Evolutionary conservation across 2,329 filamentous ascomycete species (phyloP).

Genomic region (Neocatenulostroma microsporum): DNA sequence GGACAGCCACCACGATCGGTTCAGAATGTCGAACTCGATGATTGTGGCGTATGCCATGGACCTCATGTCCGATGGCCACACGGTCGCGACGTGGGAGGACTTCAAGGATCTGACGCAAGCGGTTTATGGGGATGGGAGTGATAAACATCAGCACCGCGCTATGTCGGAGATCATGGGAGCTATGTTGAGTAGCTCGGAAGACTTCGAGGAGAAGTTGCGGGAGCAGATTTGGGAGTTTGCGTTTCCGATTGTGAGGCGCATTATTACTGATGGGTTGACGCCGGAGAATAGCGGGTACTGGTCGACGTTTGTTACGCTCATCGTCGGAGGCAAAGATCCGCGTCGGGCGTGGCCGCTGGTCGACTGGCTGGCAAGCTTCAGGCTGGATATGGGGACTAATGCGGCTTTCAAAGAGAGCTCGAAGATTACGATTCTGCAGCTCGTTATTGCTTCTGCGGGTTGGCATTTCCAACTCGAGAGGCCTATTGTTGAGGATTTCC

Average conservation of each 20-base stretch:
- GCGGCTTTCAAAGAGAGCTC: constrained; percentile 98
- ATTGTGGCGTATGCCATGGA: constrained; percentile 86
- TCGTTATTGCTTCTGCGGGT: constrained; percentile 75
- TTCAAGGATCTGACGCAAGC: constrained; percentile 70
- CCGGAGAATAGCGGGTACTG: constrained; percentile 93
- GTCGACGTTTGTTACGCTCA: constrained; percentile 85
- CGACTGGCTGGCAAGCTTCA: constrained; percentile 73
- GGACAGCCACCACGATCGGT: constrained; percentile 71
- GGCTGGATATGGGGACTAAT: constrained; percentile 88
- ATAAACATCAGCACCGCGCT: constrained; percentile 95
- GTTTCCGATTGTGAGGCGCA: constrained; percentile 75
- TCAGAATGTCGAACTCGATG: constrained; percentile 80
- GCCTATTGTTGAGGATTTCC: constrained; percentile 81
- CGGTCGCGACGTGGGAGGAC: constrained; percentile 73
- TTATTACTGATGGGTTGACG: constrained; percentile 86
- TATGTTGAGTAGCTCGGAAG: constrained; percentile 69
- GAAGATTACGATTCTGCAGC: constrained; percentile 85
- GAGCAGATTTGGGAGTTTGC: constrained; percentile 79
- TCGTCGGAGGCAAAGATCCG: constrained; percentile 82
- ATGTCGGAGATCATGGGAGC: constrained; percentile 90
- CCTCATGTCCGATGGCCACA: constrained; percentile 72
- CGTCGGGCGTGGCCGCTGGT: constrained; percentile 79
- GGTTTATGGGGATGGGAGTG: constrained; percentile 84
- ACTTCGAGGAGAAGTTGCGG: constrained; percentile 66
- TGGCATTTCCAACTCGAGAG: constrained; percentile 94